Conservation (phyloP, 176 grass and related monocot genomes). For the Typha latifolia region DNA sequence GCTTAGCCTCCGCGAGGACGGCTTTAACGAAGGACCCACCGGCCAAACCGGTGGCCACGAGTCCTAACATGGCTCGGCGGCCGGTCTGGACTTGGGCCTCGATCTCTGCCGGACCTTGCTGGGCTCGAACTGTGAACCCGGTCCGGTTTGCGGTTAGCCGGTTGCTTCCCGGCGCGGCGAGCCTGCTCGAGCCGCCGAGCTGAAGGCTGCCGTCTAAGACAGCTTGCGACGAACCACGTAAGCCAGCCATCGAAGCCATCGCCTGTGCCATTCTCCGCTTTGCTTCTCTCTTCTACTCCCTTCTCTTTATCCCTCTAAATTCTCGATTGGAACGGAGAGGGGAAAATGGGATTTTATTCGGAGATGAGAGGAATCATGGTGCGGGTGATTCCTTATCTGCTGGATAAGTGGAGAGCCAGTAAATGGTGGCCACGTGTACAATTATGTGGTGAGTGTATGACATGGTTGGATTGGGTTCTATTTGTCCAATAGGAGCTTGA, state of each 20-base stretch:
- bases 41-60: slow-evolving; percentile 53
- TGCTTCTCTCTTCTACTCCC: neutral
- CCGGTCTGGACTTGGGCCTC: slow-evolving; percentile 32
- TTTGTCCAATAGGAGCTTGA: neutral
- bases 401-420: no score
- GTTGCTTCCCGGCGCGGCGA: neutral
- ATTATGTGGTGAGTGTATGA: no score
- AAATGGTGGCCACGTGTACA: no score
- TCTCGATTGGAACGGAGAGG: slow-evolving; percentile 10
- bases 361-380: no score
- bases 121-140: slow-evolving; percentile 36
- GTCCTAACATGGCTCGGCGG: slow-evolving; percentile 60
- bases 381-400: no score
- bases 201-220: slow-evolving; percentile 30
- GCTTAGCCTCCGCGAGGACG: slow-evolving; percentile 26
- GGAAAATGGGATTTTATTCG: slow-evolving; percentile 7
- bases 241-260: slow-evolving; percentile 92
- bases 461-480: neutral
- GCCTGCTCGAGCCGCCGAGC: slow-evolving; percentile 14
- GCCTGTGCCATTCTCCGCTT: slow-evolving; percentile 52
- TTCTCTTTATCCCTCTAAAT: neutral
- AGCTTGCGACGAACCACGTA: slow-evolving; percentile 42
- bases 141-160: slow-evolving; percentile 9
- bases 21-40: slow-evolving; percentile 45
- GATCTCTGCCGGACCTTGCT: slow-evolving; percentile 27